Percentiles rank a stretch among this genome's conserved stretches.
These are phyloP conservation scores for Populus hybrid DNA, from an alignment of 441 rosid species.

Conservation along the genomic window DNA sequence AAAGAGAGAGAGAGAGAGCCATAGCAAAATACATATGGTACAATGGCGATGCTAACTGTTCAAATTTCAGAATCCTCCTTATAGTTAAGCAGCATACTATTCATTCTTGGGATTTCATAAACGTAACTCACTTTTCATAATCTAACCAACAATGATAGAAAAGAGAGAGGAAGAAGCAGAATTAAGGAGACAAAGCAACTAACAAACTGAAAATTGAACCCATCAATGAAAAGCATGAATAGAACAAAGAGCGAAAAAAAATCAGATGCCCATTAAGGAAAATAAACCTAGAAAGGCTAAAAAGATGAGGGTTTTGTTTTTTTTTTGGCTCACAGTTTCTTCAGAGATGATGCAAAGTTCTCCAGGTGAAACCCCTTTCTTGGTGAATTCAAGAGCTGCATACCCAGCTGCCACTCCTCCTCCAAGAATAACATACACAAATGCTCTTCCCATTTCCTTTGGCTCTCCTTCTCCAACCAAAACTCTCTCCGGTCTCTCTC, in stretches of 20 bases:
- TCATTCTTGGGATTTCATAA: neutral
- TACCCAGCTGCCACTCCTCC: slow-evolving; percentile 97
- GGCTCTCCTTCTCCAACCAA: neutral
- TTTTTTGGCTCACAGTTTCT: slow-evolving; percentile 58
- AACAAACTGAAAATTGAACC: neutral
- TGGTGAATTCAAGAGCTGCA: slow-evolving; percentile 89
- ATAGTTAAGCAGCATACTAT: neutral
- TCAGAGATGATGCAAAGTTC: slow-evolving; percentile 94
- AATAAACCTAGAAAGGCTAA: slow-evolving; percentile 6
- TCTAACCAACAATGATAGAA: neutral
- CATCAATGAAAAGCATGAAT: neutral
- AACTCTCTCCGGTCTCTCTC: neutral
- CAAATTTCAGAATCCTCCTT: neutral
- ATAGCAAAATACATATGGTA: neutral
- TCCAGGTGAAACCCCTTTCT: slow-evolving; percentile 70
- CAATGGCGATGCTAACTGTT: neutral
- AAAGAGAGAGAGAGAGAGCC: neutral
- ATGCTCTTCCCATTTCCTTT: slow-evolving; percentile 81
- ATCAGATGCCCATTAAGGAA: slow-evolving; percentile 10
- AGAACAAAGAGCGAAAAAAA: slow-evolving; percentile 2
- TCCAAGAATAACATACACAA: slow-evolving; percentile 84
- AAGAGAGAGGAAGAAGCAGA: neutral
- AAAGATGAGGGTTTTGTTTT: neutral
- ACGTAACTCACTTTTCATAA: neutral
- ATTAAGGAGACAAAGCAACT: neutral